Percentiles rank a stretch among this genome's conserved stretches.
Evolutionary conservation across 768 basidiomycete genomes (phyloP).

Genomic region (Psilocybe subaeruginosa): DNA sequence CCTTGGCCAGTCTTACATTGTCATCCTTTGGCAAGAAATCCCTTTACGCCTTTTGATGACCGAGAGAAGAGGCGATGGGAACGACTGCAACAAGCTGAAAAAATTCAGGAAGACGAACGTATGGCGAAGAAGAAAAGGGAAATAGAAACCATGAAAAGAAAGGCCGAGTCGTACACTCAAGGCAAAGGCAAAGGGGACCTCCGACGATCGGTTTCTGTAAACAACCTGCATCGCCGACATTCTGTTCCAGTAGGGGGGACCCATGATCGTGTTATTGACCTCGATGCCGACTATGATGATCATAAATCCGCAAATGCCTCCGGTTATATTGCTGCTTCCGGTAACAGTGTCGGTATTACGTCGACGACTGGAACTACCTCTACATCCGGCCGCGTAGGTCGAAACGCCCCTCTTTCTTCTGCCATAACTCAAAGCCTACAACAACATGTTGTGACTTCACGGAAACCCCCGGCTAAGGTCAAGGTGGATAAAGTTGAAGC

Average conservation of each 20-base stretch:
- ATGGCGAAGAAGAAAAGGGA: conserved; percentile 27
- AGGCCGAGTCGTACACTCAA: conserved; percentile 37
- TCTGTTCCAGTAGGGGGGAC: conserved; percentile 30
- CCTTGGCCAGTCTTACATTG: conserved; percentile 88
- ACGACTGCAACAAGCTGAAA: conserved; percentile 51
- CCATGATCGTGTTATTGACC: conserved; percentile 33
- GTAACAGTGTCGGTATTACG: conserved; percentile 92
- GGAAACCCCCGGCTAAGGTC: conserved; percentile 42
- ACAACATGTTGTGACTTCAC: conserved; percentile 70
- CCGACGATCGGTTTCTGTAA: conserved; percentile 76
- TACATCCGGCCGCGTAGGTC: conserved; percentile 48
- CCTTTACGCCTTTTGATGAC: conserved; percentile 77
- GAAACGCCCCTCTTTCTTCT: conserved; percentile 53
- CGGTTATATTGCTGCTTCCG: conserved; percentile 88
- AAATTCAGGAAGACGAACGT: conserved; percentile 44
- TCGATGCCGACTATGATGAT: conserved; percentile 45
- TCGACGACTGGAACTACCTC: conserved; percentile 90
- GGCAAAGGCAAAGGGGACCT: conserved; percentile 51
- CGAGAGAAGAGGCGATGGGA: conserved; percentile 72
- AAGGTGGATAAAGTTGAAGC: conserved; percentile 24
- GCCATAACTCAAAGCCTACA: conserved; percentile 58
- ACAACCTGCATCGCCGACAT: conserved; percentile 66
- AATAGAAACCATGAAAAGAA: conserved; percentile 38
- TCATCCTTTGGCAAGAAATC: conserved; percentile 72
- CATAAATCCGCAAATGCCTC: conserved; percentile 67